A percentile compares a stretch with the other conserved stretches of the same genome.
Conservation (phyloP, 352 stramenopile genomes). For the Globisporangium nagaii region DNA sequence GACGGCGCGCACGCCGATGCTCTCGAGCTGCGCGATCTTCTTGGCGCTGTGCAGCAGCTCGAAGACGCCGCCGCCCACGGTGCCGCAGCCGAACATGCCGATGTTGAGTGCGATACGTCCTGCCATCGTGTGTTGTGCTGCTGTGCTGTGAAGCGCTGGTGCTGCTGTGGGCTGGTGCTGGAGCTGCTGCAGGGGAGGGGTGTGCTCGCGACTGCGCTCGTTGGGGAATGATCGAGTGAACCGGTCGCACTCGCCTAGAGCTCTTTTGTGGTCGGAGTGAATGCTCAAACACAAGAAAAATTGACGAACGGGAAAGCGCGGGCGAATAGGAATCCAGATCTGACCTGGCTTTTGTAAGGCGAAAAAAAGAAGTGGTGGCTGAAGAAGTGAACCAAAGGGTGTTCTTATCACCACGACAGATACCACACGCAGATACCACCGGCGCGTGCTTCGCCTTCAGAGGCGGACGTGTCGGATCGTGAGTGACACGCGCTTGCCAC, state of each 20-base stretch:
- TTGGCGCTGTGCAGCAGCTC: conserved; percentile 73
- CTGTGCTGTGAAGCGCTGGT: not conserved
- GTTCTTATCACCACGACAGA: no score
- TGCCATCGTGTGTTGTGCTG: conserved; percentile 21
- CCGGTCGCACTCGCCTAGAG: no score
- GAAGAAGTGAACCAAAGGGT: no score
- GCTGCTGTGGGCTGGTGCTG: no score
- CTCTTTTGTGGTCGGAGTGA: not conserved
- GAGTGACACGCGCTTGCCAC: conserved; percentile 43
- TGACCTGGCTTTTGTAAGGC: not conserved
- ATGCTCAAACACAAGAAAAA: not conserved
- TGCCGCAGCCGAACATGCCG: conserved; percentile 87
- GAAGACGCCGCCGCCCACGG: conserved; percentile 84
- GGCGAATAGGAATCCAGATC: no score
- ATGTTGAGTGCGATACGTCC: conserved; percentile 56
- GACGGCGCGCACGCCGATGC: conserved; percentile 63
- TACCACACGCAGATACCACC: no score
- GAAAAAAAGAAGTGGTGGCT: not conserved
- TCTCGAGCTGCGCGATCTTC: conserved; percentile 44
- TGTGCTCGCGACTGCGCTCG: not conserved
- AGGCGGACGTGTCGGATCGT: conserved; percentile 47
- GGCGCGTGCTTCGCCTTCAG: not conserved
- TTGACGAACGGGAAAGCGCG: no score
- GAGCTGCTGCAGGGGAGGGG: not conserved
- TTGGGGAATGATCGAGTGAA: not conserved